Percentiles rank a stretch among this genome's conserved stretches.
These are phyloP conservation scores for Spatholobus suberectus DNA, from an alignment of 306 rosid species.

Conservation along the genomic window DNA sequence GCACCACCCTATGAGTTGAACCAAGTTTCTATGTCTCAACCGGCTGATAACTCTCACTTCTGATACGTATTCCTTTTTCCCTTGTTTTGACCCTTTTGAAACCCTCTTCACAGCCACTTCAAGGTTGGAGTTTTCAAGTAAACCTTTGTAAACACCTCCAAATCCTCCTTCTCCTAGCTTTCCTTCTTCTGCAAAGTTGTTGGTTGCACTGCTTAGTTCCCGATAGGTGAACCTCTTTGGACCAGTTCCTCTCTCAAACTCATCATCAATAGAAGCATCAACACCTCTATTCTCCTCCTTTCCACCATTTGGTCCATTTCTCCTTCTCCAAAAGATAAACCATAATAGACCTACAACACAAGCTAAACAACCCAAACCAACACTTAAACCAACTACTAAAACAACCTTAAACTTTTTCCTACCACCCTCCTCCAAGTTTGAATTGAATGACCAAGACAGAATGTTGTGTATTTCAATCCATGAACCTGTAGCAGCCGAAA, in stretches of 20 bases:
- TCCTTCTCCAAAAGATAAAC: slow-evolving; percentile 54
- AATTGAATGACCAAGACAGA: slow-evolving; percentile 73
- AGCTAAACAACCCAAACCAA: slow-evolving; percentile 44
- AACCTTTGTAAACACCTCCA: slow-evolving; percentile 76
- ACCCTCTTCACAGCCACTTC: slow-evolving; percentile 77
- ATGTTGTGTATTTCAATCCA: slow-evolving; percentile 65
- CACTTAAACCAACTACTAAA: slow-evolving; percentile 45
- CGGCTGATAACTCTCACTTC: slow-evolving; percentile 77
- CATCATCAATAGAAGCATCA: slow-evolving; percentile 62
- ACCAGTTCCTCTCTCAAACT: slow-evolving; percentile 70
- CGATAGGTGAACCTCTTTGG: slow-evolving; percentile 65
- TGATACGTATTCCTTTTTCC: slow-evolving; percentile 71
- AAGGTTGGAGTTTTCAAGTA: slow-evolving; percentile 42
- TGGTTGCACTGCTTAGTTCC: slow-evolving; percentile 59
- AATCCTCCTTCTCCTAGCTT: slow-evolving; percentile 86
- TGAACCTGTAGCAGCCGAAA: slow-evolving; percentile 75
- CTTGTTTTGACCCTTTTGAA: slow-evolving; percentile 76
- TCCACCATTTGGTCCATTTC: neutral
- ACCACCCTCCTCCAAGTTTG: slow-evolving; percentile 49
- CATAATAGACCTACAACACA: slow-evolving; percentile 53
- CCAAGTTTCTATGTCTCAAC: slow-evolving; percentile 74
- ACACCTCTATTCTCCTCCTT: slow-evolving; percentile 21
- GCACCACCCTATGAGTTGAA: slow-evolving; percentile 86
- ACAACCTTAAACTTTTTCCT: slow-evolving; percentile 22
- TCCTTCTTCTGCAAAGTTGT: slow-evolving; percentile 53